Evolutionary conservation across 208 protist species (phyloP), one percentile per base, ranked within the genome.

Genomic region (Herpetomonas tarakana): DNA sequence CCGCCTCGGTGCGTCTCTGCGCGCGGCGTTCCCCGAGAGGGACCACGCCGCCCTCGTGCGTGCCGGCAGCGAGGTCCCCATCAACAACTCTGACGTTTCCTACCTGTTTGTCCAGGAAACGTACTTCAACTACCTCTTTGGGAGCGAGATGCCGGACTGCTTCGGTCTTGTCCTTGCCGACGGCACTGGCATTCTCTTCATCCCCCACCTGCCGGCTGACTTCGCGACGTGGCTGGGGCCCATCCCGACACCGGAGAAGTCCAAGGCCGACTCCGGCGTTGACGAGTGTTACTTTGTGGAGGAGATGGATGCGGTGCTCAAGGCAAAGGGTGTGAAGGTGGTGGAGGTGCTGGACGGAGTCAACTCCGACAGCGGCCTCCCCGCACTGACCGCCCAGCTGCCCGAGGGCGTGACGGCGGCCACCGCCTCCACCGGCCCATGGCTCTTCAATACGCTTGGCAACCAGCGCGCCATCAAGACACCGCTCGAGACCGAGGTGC

Each of bases 81-180:
- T 96, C 62, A 90, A 94, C 78, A 91, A 83, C 24, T 91, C 92
- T 0, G 92, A 97, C 75, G 74, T 70, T 41, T 92, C 83, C 62
- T 93, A 93, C 62, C 75, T 91, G 29, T 96, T 95, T 60, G 75
- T 91, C 54, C 95, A 98, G 71, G 96, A 98, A 58, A 96, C 87
- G 78, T 97, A 97, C 76, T 98, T 96, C 69, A 78, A 86, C 62
- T 98, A 96, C 64, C 71, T 97, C 12, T 96, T 96, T 63, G 96
- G 96, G 28, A 76, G 74, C 25, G 78, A 90, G 41, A 82, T 92
- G 60, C 88, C 93, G 14, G 91, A 97, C 39, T 78, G 78, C 29
- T 93, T 76, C 56, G 86, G 82, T 14, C 75, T 75, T 1, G 79
- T 98, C 39, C 68, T 93, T 24, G 39, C 59, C 1, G 78, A 79